phyloP scores from a whole-genome alignment of 495 filamentous ascomycete genomes.

The Penicillium angulare region DNA sequence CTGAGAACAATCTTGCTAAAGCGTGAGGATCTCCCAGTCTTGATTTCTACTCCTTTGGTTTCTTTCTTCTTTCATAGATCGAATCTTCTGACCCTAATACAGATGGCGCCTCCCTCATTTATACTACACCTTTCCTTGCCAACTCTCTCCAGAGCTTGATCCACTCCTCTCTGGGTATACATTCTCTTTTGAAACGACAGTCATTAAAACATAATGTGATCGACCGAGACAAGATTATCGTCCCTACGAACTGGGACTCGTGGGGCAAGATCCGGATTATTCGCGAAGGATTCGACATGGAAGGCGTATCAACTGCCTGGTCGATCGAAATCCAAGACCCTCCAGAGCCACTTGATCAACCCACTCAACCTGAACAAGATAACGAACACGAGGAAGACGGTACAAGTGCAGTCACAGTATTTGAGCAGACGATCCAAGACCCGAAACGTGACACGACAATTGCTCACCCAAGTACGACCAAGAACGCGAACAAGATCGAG shows the following conservation, averaged over 20 bases:
- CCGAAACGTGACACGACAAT: conserved; percentile 58
- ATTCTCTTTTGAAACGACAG: conserved; percentile 79
- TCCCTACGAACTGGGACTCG: conserved; percentile 97
- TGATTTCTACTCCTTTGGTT: background rate
- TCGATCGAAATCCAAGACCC: conserved; percentile 70
- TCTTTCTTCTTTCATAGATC: too few relatives aligned
- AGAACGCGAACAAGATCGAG: conserved; percentile 52
- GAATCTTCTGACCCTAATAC: conserved; percentile 25
- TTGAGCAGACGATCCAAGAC: conserved; percentile 76
- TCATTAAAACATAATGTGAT: conserved; percentile 92
- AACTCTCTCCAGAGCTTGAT: conserved; percentile 79
- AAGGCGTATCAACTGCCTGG: conserved; percentile 82
- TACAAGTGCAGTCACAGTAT: conserved; percentile 63
- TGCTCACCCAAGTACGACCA: conserved; percentile 48
- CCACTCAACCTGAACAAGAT: conserved; percentile 14
- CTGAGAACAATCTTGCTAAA: conserved; percentile 81
- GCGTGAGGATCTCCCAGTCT: conserved; percentile 52
- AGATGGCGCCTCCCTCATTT: conserved; percentile 91
- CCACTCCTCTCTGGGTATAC: conserved; percentile 85
- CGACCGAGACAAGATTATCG: conserved; percentile 89
- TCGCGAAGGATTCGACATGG: conserved; percentile 91
- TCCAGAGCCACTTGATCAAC: conserved; percentile 33
- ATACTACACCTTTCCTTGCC: conserved; percentile 76
- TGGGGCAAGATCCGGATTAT: conserved; percentile 97
- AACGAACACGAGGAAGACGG: conserved; percentile 37